phyloP scores from a whole-genome alignment of 2,329 filamentous ascomycete species.

The Sclerotinia nivalis region DNA sequence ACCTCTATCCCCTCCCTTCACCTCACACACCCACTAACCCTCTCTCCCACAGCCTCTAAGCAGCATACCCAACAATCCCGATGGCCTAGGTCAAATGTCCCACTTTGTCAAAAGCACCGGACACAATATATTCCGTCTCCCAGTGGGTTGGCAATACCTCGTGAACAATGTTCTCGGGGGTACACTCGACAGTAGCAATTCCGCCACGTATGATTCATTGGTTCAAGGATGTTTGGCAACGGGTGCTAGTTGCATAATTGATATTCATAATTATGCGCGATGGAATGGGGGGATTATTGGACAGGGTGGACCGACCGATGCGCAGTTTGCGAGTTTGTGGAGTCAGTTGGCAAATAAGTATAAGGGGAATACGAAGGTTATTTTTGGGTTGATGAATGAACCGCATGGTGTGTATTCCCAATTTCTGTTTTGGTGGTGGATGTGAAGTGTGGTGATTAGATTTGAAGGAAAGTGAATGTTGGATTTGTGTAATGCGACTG shows the following conservation, averaged over 20 bases:
- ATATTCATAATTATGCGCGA: conserved; percentile 59
- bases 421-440: not conserved
- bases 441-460: too few species aligned
- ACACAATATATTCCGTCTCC: conserved; percentile 51
- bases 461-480: conserved; percentile 13
- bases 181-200: conserved; percentile 50
- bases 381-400: conserved; percentile 71
- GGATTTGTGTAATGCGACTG: not conserved
- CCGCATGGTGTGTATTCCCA: conserved; percentile 48
- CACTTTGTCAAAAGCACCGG: conserved; percentile 49
- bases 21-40: not conserved
- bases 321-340: conserved; percentile 60
- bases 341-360: conserved; percentile 59
- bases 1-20: too few species aligned
- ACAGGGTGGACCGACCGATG: conserved; percentile 63
- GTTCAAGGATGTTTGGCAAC: conserved; percentile 57
- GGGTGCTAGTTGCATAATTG: conserved; percentile 60
- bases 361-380: conserved; percentile 52
- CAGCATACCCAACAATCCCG: conserved; percentile 36
- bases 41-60: conserved; percentile 35
- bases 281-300: conserved; percentile 65
- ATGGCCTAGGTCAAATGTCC: conserved; percentile 38
- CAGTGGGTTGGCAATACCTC: conserved; percentile 62
- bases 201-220: conserved; percentile 55
- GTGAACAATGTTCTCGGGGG: conserved; percentile 53